Evolutionary conservation across 139 green algal species (phyloP).

Genomic region (Pleodorina starrii): DNA sequence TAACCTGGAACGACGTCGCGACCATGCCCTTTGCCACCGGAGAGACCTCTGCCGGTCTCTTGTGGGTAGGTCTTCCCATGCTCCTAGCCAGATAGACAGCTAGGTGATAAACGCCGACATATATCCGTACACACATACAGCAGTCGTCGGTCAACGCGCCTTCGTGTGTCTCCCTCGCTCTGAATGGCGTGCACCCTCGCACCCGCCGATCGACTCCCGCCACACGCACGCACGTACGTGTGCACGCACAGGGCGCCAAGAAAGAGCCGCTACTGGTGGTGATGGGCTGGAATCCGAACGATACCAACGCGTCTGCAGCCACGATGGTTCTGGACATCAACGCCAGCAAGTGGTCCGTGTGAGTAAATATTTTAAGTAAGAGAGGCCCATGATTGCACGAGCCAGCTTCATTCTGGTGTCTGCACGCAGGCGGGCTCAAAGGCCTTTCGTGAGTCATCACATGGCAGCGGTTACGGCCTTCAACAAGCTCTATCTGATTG

Average conservation of each 20-base stretch:
- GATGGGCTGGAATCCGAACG: background rate
- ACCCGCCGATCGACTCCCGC: too few species aligned
- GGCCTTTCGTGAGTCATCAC: background rate
- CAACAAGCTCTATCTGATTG: background rate
- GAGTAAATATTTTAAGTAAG: background rate
- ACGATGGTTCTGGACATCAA: constrained; percentile 20
- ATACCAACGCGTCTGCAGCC: background rate
- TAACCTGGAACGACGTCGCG: background rate
- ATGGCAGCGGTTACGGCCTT: background rate
- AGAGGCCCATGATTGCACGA: background rate
- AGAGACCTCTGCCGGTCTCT: background rate
- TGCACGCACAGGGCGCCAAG: background rate
- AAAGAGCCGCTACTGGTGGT: background rate
- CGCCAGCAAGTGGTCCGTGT: background rate
- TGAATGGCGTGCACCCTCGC: too few species aligned
- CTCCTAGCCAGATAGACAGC: too few species aligned
- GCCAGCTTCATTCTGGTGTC: too few species aligned
- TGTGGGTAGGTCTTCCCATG: too few species aligned
- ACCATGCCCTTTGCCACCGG: background rate
- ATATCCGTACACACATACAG: background rate
- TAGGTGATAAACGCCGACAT: background rate
- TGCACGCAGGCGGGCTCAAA: constrained; percentile 4
- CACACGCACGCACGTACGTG: background rate
- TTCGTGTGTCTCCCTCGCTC: too few species aligned
- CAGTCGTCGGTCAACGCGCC: background rate